Evolutionary conservation across 176 grass and related monocot species (phyloP).

Genomic region (Oryza longistaminata): DNA sequence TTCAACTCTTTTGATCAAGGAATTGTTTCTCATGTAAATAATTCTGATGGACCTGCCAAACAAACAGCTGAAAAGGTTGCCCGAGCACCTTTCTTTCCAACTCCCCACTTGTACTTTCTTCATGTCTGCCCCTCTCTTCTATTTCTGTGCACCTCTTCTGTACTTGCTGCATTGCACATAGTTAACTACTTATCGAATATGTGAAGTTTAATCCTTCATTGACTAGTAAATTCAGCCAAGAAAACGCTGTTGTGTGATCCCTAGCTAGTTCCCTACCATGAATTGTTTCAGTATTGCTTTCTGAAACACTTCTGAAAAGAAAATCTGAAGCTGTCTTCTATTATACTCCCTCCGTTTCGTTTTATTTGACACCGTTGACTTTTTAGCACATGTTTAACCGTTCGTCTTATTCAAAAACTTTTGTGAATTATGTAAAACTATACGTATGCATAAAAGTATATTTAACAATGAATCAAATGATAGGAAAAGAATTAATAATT

Average conservation of each 20-base stretch:
- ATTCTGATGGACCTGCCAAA: neutral
- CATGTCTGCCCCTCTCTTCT: neutral
- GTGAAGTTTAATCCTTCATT: neutral
- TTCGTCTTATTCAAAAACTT: too few relatives aligned
- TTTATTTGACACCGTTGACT: too few relatives aligned
- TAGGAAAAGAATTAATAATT: too few relatives aligned
- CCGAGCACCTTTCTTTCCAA: neutral
- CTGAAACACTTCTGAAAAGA: neutral
- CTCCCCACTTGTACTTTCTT: constrained; percentile 14
- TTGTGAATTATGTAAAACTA: too few relatives aligned
- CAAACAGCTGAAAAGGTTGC: constrained; percentile 3
- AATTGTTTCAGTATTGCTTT: neutral
- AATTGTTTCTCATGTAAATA: neutral
- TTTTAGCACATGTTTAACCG: too few relatives aligned
- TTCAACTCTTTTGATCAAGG: neutral
- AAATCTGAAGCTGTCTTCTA: neutral
- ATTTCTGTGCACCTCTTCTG: too few relatives aligned
- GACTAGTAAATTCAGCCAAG: neutral
- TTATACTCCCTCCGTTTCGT: too few relatives aligned
- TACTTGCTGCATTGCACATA: neutral
- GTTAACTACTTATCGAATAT: neutral
- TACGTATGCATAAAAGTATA: too few relatives aligned
- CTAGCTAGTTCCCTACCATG: neutral
- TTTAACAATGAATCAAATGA: too few relatives aligned
- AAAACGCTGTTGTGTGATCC: neutral